Evolutionary conservation across 805 yeast genomes (phyloP), one percentile per base, ranked within the genome.

Genomic region (Candida verbasci): DNA sequence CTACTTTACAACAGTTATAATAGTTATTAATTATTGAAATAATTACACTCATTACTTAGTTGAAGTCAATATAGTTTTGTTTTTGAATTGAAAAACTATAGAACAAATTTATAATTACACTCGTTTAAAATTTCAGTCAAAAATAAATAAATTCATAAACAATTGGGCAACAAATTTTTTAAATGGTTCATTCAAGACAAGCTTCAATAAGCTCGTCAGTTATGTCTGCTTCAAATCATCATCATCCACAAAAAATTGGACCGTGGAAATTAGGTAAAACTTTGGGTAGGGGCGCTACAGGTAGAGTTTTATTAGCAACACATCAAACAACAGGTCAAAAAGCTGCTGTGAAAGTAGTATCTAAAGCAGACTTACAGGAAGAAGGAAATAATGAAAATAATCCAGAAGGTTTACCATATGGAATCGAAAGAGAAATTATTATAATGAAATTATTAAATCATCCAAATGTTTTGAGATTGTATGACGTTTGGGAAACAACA

Each of bases 401-500:
- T 9, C 65, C 70, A 11, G 45, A 46, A 18, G 86, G 87, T 1
- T 71, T 85, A 40, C 95, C 96, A 3, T 88, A 91, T 56, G 98
- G 98, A 26, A 91, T 93, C 30, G 98, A 93, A 62, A 76, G 97
- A 47, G 98, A 93, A 57, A 95, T 93, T 45, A 89, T 93, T 49
- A 93, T 93, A 49, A 93, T 91, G 98, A 93, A 93, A 62, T 71
- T 93, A 28, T 77, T 93, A 31, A 86, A 93, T 42, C 97, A 93
- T 59, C 87, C 95, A 9, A 91, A 93, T 53, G 93, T 93, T 17
- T 80, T 93, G 76, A 84, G 93, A 17, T 68, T 93, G 26, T 93
- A 88, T 56, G 98, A 93, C 55, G 98, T 93, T 17, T 93, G 97
- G 97, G 98, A 93, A 60, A 91, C 94, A 46, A 82, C 87, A 46